Conservation (phyloP, 2,329 filamentous ascomycete species). For the Salinomyces thailandicus region DNA sequence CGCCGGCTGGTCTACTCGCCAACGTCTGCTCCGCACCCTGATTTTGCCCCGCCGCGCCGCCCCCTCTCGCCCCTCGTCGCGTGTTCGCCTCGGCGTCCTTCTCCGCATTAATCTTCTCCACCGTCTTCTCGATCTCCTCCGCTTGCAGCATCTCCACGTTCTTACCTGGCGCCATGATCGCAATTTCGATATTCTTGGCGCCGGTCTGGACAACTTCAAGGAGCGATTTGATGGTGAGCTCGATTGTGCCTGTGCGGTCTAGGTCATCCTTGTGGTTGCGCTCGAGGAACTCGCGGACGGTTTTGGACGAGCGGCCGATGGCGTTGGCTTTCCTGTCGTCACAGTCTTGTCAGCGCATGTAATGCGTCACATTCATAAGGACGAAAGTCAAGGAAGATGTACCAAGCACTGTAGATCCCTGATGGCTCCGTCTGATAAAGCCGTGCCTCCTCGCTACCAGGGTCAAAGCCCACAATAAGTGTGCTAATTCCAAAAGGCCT, state of each 20-base stretch:
- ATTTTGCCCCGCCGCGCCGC: slow-evolving; percentile 12
- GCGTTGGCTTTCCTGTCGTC: slow-evolving; percentile 87
- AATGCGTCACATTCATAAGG: background rate
- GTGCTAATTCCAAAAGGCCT: slow-evolving; percentile 98
- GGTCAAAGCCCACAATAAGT: slow-evolving; percentile 95
- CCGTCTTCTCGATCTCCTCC: slow-evolving; percentile 92
- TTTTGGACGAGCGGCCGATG: slow-evolving; percentile 97
- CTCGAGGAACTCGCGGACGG: slow-evolving; percentile 95
- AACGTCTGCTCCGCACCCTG: slow-evolving; percentile 24
- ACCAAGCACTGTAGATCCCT: slow-evolving; percentile 98
- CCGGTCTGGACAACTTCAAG: slow-evolving; percentile 97
- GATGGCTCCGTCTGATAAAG: slow-evolving; percentile 99
- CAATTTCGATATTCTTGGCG: slow-evolving; percentile 99
- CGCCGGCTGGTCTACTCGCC: slow-evolving; percentile 26
- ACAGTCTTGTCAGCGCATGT: background rate
- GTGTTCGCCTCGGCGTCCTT: slow-evolving; percentile 95
- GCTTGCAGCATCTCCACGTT: slow-evolving; percentile 84
- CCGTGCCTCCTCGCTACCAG: slow-evolving; percentile 75
- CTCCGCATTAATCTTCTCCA: slow-evolving; percentile 98
- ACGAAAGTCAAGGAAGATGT: slow-evolving; percentile 26
- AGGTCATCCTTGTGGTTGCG: slow-evolving; percentile 98
- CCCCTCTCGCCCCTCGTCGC: slow-evolving; percentile 64
- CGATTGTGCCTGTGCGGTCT: slow-evolving; percentile 92
- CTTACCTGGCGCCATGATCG: slow-evolving; percentile 91
- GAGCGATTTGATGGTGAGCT: slow-evolving; percentile 94